phyloP scores from a whole-genome alignment of 768 basidiomycete genomes.

The Collybia sp. region DNA sequence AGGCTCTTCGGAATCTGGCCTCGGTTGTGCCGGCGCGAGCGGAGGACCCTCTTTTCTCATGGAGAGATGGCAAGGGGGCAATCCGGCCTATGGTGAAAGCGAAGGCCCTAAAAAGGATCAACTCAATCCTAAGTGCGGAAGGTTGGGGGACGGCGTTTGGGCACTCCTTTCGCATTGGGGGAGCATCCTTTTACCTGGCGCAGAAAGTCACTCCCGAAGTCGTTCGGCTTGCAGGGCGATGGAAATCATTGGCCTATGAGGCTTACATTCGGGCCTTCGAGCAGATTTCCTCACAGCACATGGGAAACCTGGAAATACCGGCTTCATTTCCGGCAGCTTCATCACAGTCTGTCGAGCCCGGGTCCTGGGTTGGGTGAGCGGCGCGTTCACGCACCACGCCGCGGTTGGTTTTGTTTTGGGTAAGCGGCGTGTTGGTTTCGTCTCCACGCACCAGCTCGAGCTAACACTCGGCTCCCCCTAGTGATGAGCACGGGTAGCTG shows the following conservation, averaged over 20 bases:
- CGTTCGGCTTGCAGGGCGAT: conserved; percentile 25
- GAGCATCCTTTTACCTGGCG: conserved; percentile 28
- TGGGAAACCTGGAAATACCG: neutral
- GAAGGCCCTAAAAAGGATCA: conserved; percentile 11
- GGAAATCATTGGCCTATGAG: conserved; percentile 35
- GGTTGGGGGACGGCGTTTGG: conserved; percentile 30
- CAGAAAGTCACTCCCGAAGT: conserved; percentile 27
- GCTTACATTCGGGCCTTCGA: conserved; percentile 33
- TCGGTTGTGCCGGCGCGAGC: conserved; percentile 17
- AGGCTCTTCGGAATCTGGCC: conserved; percentile 24
- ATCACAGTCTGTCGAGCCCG: too few relatives aligned
- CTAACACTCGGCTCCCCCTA: too few relatives aligned
- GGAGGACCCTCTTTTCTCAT: conserved; percentile 29
- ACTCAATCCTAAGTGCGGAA: neutral
- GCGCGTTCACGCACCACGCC: too few relatives aligned
- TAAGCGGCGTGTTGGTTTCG: too few relatives aligned
- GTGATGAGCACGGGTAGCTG: too few relatives aligned
- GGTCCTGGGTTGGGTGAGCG: too few relatives aligned
- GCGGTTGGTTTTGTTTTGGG: too few relatives aligned
- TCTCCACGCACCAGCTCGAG: too few relatives aligned
- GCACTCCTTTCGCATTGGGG: conserved; percentile 39
- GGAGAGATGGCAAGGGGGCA: conserved; percentile 19
- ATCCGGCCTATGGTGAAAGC: conserved; percentile 23
- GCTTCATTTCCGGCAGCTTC: too few relatives aligned
- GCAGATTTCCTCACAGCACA: conserved; percentile 20